Base-by-base conservation (phyloP, 2,329 filamentous ascomycete genomes). In the Trichoderma afroharzianum region DNA sequence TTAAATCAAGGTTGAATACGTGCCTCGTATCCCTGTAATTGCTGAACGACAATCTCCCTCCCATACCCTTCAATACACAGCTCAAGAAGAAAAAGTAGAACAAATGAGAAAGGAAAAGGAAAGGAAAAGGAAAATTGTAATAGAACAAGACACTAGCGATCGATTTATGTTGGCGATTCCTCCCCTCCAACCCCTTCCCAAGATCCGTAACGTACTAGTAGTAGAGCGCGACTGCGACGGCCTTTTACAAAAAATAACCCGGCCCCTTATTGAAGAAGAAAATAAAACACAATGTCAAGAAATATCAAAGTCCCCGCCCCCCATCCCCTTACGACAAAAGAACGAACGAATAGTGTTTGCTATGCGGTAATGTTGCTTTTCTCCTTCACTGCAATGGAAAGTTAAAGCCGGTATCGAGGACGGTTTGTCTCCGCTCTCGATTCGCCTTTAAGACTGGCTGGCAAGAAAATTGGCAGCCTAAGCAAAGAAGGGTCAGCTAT, bases 381-480 rank as follows among this genome's bases (percentile, higher is more conserved):
- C 26, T 18, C 33, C 36, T 39, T 9, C 26, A 28, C 57, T 18
- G 6, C 43, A n/a, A 21, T 43, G 63, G 36, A 47, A 62, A 24
- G 15, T 58, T 21, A 63, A 14, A 61, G 30, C 26, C 58, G 18
- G 28, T 21, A 59, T 58, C 14, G 55, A 28, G 28, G 3, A 21
- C n/a, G 30, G 21, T 33, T 59, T 33, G 28, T 30, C 15, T 39
- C 18, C 36, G 39, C 57, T 43, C 39, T 43, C 15, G 33, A 39
- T n/a, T 57, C 12, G 14, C 61, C n/a, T 36, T 72, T 78, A 88
- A 72, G 86, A 88, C 77, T 87, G 85, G 79, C 81, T 88, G 57
- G 87, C 87, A 73, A 89, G 82, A 75, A 83, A 83, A 77, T 89
- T 88, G 74, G 87, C 87, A 67, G 87, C 87, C 87, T 82, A 63